Evolutionary conservation across 2,329 filamentous ascomycete species (phyloP), one percentile per base, ranked within the genome.

Genomic region (Pseudopyricularia javanii): DNA sequence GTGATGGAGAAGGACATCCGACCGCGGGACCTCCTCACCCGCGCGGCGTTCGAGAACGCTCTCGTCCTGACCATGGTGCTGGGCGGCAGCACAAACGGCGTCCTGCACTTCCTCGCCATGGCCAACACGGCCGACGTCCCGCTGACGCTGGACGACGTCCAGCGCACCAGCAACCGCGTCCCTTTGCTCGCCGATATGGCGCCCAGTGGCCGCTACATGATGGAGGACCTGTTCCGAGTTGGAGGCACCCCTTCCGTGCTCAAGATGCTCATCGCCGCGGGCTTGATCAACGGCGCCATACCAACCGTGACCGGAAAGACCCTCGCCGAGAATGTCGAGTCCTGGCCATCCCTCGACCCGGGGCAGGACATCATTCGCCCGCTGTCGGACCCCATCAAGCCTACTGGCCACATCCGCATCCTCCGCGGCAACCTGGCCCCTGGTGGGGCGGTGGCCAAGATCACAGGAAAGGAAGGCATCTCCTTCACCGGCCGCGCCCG

Each of bases 401-500:
- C 78, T 0, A 91, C 86, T 0, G 91, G 90, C 32, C 90, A 95
- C 66, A 83, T 95, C 57, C 88, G 94, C 73, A 94, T 95, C 59
- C 76, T 95, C 30, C 82, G 83, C 57, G 90, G 90, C 37, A 88
- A 89, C 55, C 79, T 95, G 35, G 89, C 91, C 1, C 91, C 90
- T 2, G 85, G 84, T 9, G 91, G 90, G 50, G 87, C 88, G 1
- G 90, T 95, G 11, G 90, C 89, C 56, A 95, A 95, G 70, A 95
- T 95, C 67, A 95, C 90, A 0, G 90, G 90, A 50, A 95, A 95
- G 71, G 90, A 95, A 69, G 90, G 91, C n/a, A 78, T 88, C 15
- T 74, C 72, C 11, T 95, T 95, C 68, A 82, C 76, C 12, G 90
- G 90, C 55, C 88, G 83, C 64, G 90, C 91, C 4, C 78, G 82